These are phyloP conservation scores for Tuber melanosporum DNA, from an alignment of 495 filamentous ascomycete genomes.

Conservation along the genomic window DNA sequence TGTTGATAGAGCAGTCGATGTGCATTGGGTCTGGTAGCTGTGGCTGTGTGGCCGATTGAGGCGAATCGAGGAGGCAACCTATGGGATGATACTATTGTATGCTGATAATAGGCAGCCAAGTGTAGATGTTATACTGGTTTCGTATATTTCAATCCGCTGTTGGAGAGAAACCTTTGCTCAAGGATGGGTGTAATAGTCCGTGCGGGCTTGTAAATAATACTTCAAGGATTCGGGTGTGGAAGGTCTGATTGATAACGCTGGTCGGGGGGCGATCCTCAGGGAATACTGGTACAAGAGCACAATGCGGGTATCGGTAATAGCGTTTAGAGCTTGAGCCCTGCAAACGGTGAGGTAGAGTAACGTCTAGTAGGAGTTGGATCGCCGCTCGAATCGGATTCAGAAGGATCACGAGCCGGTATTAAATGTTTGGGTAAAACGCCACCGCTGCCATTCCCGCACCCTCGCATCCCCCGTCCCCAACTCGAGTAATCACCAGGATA, in stretches of 20 bases:
- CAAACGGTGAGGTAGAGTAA: not conserved
- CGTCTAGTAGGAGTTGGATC: not conserved
- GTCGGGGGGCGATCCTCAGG: not conserved
- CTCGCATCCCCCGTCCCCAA: not conserved
- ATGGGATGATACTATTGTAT: not conserved
- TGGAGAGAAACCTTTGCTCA: not conserved
- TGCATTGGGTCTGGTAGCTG: not conserved
- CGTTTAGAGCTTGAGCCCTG: not conserved
- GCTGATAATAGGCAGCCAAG: not conserved
- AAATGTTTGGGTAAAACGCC: not conserved
- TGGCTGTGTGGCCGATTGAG: not conserved
- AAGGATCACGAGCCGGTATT: not conserved
- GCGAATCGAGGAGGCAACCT: not conserved
- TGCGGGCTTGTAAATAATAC: not conserved
- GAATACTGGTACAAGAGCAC: not conserved
- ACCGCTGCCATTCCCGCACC: not conserved
- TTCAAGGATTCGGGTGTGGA: not conserved
- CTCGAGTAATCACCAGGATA: not conserved
- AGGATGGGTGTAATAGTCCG: not conserved
- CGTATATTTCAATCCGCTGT: too few relatives aligned
- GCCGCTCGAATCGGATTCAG: not conserved
- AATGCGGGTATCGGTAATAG: not conserved
- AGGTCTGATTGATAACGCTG: not conserved
- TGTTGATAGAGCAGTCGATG: not conserved
- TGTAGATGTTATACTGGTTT: not conserved